Base-by-base conservation (phyloP, 805 yeast species). In the Scheffersomyces ergatensis region DNA sequence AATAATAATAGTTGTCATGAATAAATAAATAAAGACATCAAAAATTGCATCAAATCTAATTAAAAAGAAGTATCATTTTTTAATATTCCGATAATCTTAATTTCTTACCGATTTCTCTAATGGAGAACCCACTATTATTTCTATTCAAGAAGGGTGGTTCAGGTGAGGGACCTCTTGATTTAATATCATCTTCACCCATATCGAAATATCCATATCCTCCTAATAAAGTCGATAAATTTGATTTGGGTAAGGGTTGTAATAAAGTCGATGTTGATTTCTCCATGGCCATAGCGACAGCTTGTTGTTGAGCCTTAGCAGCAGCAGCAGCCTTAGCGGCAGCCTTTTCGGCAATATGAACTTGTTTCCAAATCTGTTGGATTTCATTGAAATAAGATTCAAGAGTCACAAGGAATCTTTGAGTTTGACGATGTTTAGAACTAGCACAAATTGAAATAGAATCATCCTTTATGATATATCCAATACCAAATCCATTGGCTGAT, bases 151-250 rank as follows among this genome's bases (percentile, higher is more conserved):
- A 65, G 16, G 72, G 70, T 1, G 82, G 82, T 50, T 76, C 83
- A 2, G 84, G 83, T 3, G 77, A 69, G 14, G 72, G 72, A 7
- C 83, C 85, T 41, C 84, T 66, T 1, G 81, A 76, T 49, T 79
- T 67, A 19, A 70, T 63, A 33, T 70, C 72, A 33, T 77, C 68
- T 12, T 77, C 80, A 2, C 76, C 79, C 59, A 77, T 76, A 54
- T 78, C 83, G 46, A 78, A 78, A 49, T 77, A 78, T 31, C 80
- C 82, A 49, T 78, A 78, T 2, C 83, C 83, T 24, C 83, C 83
- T 39, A 78, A 56, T 39, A 61, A 74, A 49, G 54, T 65, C 48
- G 47, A 65, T 47, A 55, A 40, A 26, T 55, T 44, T 60, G 49
- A 39, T 54, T 53, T 40, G 54, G 70, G 39, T 59, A 52, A 34